Evolutionary conservation across 306 rosid genomes (phyloP), one percentile per base, ranked within the genome.

Genomic region (Morella rubra): DNA sequence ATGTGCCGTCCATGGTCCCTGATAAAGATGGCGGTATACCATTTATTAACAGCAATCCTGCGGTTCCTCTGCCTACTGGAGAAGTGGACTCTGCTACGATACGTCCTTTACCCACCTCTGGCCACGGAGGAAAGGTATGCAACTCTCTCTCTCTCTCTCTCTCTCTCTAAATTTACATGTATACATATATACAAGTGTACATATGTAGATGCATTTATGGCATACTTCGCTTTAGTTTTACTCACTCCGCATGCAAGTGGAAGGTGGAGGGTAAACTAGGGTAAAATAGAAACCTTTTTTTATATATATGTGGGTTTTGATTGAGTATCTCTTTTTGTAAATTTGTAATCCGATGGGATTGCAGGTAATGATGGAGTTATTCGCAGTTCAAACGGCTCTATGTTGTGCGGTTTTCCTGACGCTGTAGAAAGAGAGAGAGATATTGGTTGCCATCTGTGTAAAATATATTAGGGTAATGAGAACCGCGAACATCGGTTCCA

Each of bases 81-180:
- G 98, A 90, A 85, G 97, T 94, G 8, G 98, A 94, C 81, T 92
- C 98, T 55, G 93, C 97, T n/a, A 94, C 97, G 12, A 90, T 94
- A 37, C 86, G 90, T 51, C 97, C 98, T 70, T 1, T 89, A 5
- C 86, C 91, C 20, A 89, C 90, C 73, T 94, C 98, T 45, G 80
- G 80, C 69, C 81, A 89, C 74, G 83, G 75, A 51, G 71, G 80
- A 78, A 84, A 89, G 96, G 97, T 87, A 60, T 72, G 72, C 71
- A 55, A 61, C 10, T 55, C 46, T 46, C 53, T 44, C 45, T 11
- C 41, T 55, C 46, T 46, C 53, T 44, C 45, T 11, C 41, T 83
- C 18, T 13, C 68, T 24, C 52, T 64, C 13, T 14, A 7, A 15
- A 53, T 14, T 7, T 50, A 62, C 45, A 27, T 46, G 42, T 15